Conservation (phyloP, 495 filamentous ascomycete genomes). For the Letharia columbiana region DNA sequence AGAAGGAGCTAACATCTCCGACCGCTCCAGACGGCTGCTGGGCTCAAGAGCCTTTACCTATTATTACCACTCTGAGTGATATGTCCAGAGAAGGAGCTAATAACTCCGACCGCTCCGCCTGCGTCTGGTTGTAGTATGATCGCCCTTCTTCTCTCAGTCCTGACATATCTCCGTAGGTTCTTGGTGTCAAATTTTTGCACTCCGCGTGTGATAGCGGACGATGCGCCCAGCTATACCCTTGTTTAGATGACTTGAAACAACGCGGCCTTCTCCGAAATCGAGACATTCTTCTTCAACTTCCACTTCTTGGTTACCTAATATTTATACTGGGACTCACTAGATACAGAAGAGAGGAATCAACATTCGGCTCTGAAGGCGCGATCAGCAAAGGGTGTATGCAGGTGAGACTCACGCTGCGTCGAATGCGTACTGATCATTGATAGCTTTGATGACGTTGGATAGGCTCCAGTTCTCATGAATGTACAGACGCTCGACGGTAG, state of each 20-base stretch:
- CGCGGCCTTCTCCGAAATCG: conserved; percentile 25
- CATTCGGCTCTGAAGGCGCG: not conserved
- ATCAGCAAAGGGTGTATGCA: conserved; percentile 4
- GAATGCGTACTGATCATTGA: conserved; percentile 31
- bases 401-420: conserved; percentile 31
- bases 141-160: conserved; percentile 21
- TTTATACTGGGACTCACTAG: conserved; percentile 35
- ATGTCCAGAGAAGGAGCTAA: conserved; percentile 22
- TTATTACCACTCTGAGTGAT: conserved; percentile 25
- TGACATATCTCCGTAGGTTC: conserved; percentile 32
- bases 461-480: conserved; percentile 27
- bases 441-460: conserved; percentile 26
- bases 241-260: conserved; percentile 20
- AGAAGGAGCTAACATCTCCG: conserved; percentile 24
- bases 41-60: conserved; percentile 15
- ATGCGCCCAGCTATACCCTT: conserved; percentile 27
- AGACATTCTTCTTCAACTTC: conserved; percentile 32
- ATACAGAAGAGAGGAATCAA: conserved; percentile 5
- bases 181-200: conserved; percentile 27
- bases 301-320: conserved; percentile 36
- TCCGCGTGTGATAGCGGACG: conserved; percentile 24
- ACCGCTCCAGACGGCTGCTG: conserved; percentile 7
- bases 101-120: conserved; percentile 19
- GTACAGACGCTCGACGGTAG: conserved; percentile 32
- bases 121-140: conserved; percentile 14